Evolutionary conservation across 495 filamentous ascomycete genomes (phyloP).

Genomic region (Aspergillus asperescens): DNA sequence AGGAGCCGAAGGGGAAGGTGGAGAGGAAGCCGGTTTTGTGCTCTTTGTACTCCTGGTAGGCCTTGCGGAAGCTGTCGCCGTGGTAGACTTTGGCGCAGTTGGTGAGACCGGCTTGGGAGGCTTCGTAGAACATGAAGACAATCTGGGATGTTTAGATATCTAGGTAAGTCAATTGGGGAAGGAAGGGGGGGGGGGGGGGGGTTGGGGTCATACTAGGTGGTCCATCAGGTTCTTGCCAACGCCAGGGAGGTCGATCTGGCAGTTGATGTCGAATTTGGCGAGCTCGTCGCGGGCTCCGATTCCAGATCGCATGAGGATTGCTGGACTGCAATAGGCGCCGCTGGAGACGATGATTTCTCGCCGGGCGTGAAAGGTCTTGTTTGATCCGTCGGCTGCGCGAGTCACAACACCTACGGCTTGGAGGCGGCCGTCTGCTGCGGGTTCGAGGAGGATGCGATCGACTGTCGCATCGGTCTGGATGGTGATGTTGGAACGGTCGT

Average conservation of each 20-base stretch:
- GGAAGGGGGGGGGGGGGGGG: neutral
- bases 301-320: slow-evolving; percentile 52
- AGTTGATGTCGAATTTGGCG: slow-evolving; percentile 41
- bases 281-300: slow-evolving; percentile 50
- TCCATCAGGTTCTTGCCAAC: slow-evolving; percentile 54
- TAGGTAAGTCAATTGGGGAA: neutral
- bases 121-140: slow-evolving; percentile 48
- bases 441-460: slow-evolving; percentile 29
- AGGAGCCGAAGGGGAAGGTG: slow-evolving; percentile 49
- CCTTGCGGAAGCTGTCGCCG: slow-evolving; percentile 31
- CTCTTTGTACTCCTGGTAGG: slow-evolving; percentile 44
- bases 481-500: slow-evolving; percentile 32
- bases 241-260: slow-evolving; percentile 44
- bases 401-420: slow-evolving; percentile 28
- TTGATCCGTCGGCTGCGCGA: slow-evolving; percentile 23
- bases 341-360: slow-evolving; percentile 50
- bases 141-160: slow-evolving; percentile 17
- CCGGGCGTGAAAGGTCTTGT: slow-evolving; percentile 25
- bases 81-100: slow-evolving; percentile 39
- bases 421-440: slow-evolving; percentile 9
- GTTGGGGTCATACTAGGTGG: slow-evolving; percentile 32
- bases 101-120: slow-evolving; percentile 38
- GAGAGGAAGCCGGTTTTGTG: slow-evolving; percentile 47
- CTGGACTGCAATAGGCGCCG: slow-evolving; percentile 53
- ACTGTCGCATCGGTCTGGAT: slow-evolving; percentile 37